Base-by-base conservation (phyloP, 202 grass and related monocot species). In the Carex arenaria region DNA sequence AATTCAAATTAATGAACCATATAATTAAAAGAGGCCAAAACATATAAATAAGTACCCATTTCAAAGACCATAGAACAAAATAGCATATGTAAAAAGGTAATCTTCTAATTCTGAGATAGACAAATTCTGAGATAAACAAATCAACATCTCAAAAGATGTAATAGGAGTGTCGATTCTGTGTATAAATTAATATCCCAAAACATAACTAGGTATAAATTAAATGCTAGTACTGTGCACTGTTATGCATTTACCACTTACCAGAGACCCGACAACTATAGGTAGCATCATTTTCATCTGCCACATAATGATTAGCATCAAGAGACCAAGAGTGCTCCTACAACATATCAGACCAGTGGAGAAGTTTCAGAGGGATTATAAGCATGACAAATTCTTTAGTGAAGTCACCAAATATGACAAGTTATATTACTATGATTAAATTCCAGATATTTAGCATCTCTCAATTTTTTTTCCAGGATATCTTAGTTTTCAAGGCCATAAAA, bases 201-300 rank as follows among this genome's bases (percentile, higher is more conserved):
- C 10, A 64, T 72, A 62, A 86, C 57, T 31, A 87, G 30, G 32
- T 32, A 74, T 77, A 56, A 36, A 79, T 65, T 4, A 87, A 47
- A 34, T 77, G 14, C 51, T 76, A n/a, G 23, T 43, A 72, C 11
- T 60, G 28, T 40, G 13, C 19, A 81, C 18, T 67, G 14, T 36
- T 53, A 77, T 34, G 51, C 14, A 66, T 88, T 72, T 26, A 56
- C 43, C 60, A 51, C 20, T 65, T 95, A 98, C 95, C 95, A 87
- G 95, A 98, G 64, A 98, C 95, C 69, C 95, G 95, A 45, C 95
- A 98, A 72, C 89, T 98, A 75, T 98, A 95, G 83, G 93, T 98
- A 45, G 71, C 72, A 71, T 98, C 95, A 86, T 98, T 91, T 85
- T 98, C 95, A 86, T 98, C 95, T 64, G 95, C 93, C 85, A 98